Conservation (phyloP, 2,329 filamentous ascomycete species). For the Colletotrichum limetticola region DNA sequence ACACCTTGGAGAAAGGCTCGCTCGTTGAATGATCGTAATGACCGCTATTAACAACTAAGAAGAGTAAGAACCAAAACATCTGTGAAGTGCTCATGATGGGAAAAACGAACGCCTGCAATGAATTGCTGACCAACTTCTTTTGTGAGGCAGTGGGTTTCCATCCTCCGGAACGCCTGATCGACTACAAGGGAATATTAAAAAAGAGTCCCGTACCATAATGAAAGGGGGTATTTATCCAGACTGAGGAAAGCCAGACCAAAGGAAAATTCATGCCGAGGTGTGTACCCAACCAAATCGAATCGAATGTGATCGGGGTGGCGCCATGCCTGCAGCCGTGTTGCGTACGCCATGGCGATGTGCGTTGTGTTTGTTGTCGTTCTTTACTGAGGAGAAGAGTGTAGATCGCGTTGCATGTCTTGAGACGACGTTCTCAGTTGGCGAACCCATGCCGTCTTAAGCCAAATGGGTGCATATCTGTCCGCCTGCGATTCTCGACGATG, state of each 20-base stretch:
- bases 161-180: conserved; percentile 4
- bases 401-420: neutral
- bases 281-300: neutral
- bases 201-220: conserved; percentile 7
- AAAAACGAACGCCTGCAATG: conserved; percentile 10
- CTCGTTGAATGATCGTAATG: neutral
- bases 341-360: neutral
- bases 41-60: neutral
- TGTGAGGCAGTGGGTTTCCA: neutral
- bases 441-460: neutral
- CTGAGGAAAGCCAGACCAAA: conserved; percentile 13
- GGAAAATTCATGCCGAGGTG: neutral
- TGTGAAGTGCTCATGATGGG: neutral
- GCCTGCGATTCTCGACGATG: conserved; percentile 22
- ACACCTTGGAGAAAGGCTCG: neutral
- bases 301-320: neutral
- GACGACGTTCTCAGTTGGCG: neutral
- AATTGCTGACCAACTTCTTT: neutral
- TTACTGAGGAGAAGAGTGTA: neutral
- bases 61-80: too few relatives aligned
- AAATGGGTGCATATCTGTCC: neutral
- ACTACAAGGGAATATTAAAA: neutral
- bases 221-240: conserved; percentile 36
- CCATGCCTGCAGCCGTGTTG: neutral
- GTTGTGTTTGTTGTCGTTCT: neutral